A percentile compares a stretch with the other conserved stretches of the same genome.
Evolutionary conservation across 1,284 basidiomycete species (phyloP).

Genomic region (Sanguinoderma infundibulare): DNA sequence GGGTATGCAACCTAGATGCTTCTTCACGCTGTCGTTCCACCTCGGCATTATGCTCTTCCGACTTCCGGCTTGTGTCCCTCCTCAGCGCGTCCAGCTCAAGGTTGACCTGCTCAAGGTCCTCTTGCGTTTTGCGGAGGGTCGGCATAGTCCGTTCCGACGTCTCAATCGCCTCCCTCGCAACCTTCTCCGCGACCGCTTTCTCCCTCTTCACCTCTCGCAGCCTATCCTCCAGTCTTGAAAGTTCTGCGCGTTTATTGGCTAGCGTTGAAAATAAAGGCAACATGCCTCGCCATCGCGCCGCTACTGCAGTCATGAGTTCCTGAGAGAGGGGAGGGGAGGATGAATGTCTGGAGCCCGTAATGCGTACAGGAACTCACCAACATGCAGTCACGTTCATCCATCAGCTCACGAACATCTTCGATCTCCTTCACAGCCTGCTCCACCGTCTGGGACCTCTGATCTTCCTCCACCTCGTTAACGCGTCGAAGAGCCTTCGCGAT

Average conservation of each 20-base stretch:
- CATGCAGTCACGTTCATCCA: constrained; percentile 12
- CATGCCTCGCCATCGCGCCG: constrained; percentile 20
- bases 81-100: neutral
- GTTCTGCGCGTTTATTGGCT: constrained; percentile 2
- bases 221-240: neutral
- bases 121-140: neutral
- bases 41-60: constrained; percentile 9
- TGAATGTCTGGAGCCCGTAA: too few relatives aligned
- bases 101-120: constrained; percentile 6
- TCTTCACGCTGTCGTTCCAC: constrained; percentile 10
- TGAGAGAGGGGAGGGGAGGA: neutral
- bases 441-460: constrained; percentile 17
- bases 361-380: constrained; percentile 6
- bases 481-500: constrained; percentile 6
- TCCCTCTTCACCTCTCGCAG: neutral
- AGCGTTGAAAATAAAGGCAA: constrained; percentile 6
- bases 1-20: constrained; percentile 3
- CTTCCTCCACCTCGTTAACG: constrained; percentile 1
- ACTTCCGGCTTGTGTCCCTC: neutral
- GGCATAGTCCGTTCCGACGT: constrained; percentile 8
- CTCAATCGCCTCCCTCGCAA: constrained; percentile 8
- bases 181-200: neutral
- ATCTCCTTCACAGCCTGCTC: constrained; percentile 17
- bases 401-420: constrained; percentile 16
- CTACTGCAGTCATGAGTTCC: constrained; percentile 17